Evolutionary conservation across 1,139 yeast species (phyloP), one percentile per base, ranked within the genome.

Genomic region (Torulaspora pretoriensis): DNA sequence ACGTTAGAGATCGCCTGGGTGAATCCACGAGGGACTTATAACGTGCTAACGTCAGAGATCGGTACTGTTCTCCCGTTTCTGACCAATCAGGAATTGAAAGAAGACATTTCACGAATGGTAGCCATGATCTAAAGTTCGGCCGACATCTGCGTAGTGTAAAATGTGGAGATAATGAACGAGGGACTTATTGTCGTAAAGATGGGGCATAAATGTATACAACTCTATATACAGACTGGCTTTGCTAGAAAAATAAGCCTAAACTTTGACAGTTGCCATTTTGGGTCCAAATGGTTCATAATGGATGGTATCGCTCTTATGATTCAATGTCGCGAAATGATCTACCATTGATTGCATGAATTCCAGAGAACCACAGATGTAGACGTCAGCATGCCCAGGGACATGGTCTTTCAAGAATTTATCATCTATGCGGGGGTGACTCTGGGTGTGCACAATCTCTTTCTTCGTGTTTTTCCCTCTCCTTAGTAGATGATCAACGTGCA

Each of bases 251-350:
- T 17, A 25, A 25, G 28, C 6, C 43, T 46, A 55, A 26, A 51
- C 58, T 16, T 50, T 47, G 14, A 58, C 48, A 13, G 62, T 60
- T 14, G 58, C 42, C 65, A 61, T 61, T 50, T 61, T 61, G 45
- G 64, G 64, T 38, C 65, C 65, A 37, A 60, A 60, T 37, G 63
- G 63, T 45, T 60, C 65, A 47, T 60, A 60, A 40, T 60, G 65
- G 26, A 60, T 48, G 43, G 43, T 38, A 34, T 58, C 59, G 16
- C 51, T 52, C 19, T 49, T 44, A 37, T 56, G 59, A 26, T 53
- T 54, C 14, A 59, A 37, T 2, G 44, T 42, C 16, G 45, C 47
- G 29, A 60, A 51, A 31, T 52, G 50, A 6, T 41, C 49, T 23
- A 60, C 49, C 58, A 61, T 56, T 17, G 54, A 43, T 40, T 55